These are phyloP conservation scores for Fusarium proliferatum DNA, from an alignment of 2,329 filamentous ascomycete species.

Conservation along the genomic window DNA sequence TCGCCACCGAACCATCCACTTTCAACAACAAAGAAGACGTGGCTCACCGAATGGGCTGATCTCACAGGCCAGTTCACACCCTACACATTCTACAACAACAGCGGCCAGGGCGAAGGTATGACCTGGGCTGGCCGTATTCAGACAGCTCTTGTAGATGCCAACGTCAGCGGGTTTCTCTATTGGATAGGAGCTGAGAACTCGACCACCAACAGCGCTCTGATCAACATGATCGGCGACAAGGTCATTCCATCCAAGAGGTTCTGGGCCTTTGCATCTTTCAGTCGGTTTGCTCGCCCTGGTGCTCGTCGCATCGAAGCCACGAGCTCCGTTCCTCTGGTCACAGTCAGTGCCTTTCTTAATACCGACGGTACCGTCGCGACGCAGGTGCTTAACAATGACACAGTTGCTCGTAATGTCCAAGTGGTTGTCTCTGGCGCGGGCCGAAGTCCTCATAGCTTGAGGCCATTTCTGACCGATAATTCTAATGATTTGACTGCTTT, in stretches of 20 bases:
- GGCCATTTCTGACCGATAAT: background rate
- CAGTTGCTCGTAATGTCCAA: background rate
- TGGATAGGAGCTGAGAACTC: background rate
- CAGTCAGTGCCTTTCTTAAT: background rate
- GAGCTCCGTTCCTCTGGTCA: background rate
- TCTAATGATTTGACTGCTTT: background rate
- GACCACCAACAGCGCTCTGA: background rate
- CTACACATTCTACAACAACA: background rate
- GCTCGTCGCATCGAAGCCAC: background rate
- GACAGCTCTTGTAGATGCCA: background rate
- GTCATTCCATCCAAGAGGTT: background rate
- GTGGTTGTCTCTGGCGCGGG: background rate
- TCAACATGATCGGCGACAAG: background rate
- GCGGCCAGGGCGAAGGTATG: background rate
- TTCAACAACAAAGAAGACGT: background rate
- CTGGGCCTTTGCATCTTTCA: background rate
- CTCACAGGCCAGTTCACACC: background rate
- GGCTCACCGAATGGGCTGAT: background rate
- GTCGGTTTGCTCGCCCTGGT: background rate
- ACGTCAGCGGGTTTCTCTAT: background rate
- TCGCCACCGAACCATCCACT: background rate
- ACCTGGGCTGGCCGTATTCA: background rate
- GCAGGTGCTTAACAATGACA: background rate
- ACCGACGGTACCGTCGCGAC: background rate
- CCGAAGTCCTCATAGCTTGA: background rate